phyloP scores from a whole-genome alignment of 1,284 basidiomycete species.

The Volvariella volvacea region DNA sequence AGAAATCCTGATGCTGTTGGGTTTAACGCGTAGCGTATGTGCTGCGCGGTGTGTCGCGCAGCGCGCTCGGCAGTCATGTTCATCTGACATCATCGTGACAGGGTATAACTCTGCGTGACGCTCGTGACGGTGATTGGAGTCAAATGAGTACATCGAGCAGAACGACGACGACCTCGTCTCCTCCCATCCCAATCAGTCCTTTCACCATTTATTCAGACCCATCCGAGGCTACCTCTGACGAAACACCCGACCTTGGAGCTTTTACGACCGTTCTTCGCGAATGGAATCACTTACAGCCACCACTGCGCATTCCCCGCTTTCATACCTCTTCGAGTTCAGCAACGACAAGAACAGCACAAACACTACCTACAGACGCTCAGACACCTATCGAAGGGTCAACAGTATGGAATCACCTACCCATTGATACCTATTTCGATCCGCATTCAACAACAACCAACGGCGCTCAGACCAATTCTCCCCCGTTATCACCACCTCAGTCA shows the following conservation, averaged over 20 bases:
- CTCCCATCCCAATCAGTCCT: constrained; percentile 33
- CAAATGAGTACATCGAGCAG: no score
- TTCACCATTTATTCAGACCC: constrained; percentile 33
- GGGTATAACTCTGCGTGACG: no score
- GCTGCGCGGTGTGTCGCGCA: no score
- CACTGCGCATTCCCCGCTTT: constrained; percentile 23
- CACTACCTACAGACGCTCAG: constrained; percentile 23
- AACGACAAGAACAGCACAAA: constrained; percentile 19
- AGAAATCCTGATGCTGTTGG: no score
- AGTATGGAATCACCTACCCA: constrained; percentile 58
- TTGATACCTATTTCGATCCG: constrained; percentile 49
- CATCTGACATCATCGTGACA: no score
- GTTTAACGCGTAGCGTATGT: no score
- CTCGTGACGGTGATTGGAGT: no score
- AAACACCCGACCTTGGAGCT: constrained; percentile 70
- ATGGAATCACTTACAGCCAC: constrained; percentile 48
- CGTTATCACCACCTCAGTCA: background rate
- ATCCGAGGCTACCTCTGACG: constrained; percentile 67
- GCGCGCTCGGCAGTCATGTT: no score
- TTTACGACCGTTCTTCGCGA: constrained; percentile 68
- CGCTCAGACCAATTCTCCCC: background rate
- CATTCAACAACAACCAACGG: constrained; percentile 7
- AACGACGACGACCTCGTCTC: constrained; percentile 1
- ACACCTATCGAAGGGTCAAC: constrained; percentile 38
- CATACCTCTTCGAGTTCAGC: constrained; percentile 17